Conservation (phyloP, 768 basidiomycete species). For the Mycena crocata region DNA sequence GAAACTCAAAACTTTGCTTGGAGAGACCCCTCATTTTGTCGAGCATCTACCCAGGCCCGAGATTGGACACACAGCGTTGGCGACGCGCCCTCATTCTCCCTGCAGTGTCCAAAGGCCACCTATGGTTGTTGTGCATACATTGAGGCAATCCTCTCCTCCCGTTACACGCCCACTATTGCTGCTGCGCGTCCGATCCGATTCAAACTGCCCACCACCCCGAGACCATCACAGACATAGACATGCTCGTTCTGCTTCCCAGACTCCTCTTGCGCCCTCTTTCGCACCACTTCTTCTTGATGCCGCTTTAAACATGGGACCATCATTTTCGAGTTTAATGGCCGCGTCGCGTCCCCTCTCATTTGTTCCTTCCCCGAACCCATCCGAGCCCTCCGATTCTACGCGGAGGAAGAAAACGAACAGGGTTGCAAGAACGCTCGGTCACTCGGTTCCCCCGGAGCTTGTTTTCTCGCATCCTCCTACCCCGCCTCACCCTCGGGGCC, state of each 20-base stretch:
- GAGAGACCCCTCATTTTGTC: background rate
- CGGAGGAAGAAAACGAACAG: background rate
- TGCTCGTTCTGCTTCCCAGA: background rate
- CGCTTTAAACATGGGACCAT: background rate
- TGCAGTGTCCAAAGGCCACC: background rate
- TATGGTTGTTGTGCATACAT: background rate
- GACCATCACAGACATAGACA: background rate
- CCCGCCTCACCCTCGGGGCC: background rate
- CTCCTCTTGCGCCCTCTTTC: too few species aligned
- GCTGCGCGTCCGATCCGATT: background rate
- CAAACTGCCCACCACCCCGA: background rate
- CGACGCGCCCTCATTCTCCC: background rate
- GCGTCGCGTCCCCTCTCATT: background rate
- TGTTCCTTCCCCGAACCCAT: background rate
- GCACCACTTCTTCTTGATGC: background rate
- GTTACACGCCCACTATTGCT: background rate
- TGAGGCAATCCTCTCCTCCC: background rate
- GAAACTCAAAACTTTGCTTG: constrained; percentile 3
- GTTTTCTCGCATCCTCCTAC: background rate
- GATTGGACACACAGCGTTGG: background rate
- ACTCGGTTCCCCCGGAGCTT: background rate
- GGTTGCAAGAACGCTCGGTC: background rate
- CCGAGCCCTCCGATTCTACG: background rate
- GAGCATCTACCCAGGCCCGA: background rate
- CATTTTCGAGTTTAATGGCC: background rate